Percentiles rank a stretch among this genome's conserved stretches.
Evolutionary conservation across 805 yeast genomes (phyloP).

Genomic region (Isabelozyma rhagii): DNA sequence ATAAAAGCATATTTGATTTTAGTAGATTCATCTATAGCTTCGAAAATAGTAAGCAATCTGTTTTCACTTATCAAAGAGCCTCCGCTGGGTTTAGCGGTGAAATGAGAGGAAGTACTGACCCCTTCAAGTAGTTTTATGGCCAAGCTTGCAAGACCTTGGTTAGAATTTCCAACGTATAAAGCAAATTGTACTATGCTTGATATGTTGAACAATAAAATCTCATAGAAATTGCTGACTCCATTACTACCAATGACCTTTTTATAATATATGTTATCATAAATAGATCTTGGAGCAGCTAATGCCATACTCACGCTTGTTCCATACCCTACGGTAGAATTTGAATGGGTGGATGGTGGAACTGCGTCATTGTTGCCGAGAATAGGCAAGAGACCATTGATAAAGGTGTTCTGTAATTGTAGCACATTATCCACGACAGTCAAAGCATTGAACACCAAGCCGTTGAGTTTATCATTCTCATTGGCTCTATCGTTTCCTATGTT

Average conservation of each 20-base stretch:
- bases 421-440: constrained; percentile 44
- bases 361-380: constrained; percentile 39
- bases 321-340: constrained; percentile 13
- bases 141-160: constrained; percentile 46
- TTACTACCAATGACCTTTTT: constrained; percentile 51
- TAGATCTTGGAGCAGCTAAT: constrained; percentile 15
- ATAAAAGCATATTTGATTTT: constrained; percentile 72
- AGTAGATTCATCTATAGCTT: constrained; percentile 73
- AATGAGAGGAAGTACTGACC: constrained; percentile 49
- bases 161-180: constrained; percentile 62
- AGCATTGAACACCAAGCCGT: constrained; percentile 16
- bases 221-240: constrained; percentile 64
- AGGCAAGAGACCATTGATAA: constrained; percentile 52
- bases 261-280: constrained; percentile 30
- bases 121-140: constrained; percentile 53
- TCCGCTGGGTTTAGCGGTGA: constrained; percentile 23
- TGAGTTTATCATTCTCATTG: constrained; percentile 33
- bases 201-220: constrained; percentile 68
- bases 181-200: constrained; percentile 72
- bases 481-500: constrained; percentile 59
- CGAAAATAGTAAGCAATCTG: constrained; percentile 65
- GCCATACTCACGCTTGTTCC: constrained; percentile 28
- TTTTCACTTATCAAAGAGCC: constrained; percentile 42
- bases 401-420: constrained; percentile 57
- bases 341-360: constrained; percentile 1